Evolutionary conservation across 2,329 filamentous ascomycete species (phyloP).

Genomic region (Cladophialophora exuberans): DNA sequence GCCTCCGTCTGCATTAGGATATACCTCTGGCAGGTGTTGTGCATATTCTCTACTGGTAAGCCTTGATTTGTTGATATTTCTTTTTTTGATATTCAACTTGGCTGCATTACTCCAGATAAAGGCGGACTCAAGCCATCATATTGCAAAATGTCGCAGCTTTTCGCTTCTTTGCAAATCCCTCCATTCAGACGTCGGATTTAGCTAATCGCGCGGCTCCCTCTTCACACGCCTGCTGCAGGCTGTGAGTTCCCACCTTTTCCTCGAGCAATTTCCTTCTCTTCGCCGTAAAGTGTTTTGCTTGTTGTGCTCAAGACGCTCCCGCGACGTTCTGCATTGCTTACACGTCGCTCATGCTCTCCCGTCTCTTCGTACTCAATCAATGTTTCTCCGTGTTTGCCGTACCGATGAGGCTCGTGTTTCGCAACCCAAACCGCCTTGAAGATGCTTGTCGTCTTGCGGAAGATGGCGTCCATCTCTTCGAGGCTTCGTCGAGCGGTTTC

Average conservation of each 20-base stretch:
- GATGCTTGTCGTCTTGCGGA: constrained; percentile 57
- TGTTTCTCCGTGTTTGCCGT: constrained; percentile 61
- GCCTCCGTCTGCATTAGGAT: not conserved
- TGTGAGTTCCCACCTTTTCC: too few relatives aligned
- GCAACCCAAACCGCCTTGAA: constrained; percentile 57
- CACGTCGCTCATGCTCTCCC: constrained; percentile 44
- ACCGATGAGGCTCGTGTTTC: constrained; percentile 56
- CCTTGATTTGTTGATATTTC: not conserved
- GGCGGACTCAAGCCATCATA: too few relatives aligned
- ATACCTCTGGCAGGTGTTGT: not conserved
- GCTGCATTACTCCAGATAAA: too few relatives aligned
- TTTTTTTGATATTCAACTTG: too few relatives aligned
- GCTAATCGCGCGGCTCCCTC: too few relatives aligned
- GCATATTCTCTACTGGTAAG: not conserved
- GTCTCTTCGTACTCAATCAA: constrained; percentile 56
- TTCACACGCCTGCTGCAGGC: too few relatives aligned
- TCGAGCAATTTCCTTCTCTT: constrained; percentile 20
- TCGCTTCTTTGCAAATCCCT: too few relatives aligned
- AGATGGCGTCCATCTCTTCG: constrained; percentile 72
- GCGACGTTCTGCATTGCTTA: constrained; percentile 22
- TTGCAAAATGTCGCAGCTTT: too few relatives aligned
- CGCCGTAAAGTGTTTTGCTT: not conserved
- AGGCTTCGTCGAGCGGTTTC: constrained; percentile 63
- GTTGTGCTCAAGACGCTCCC: constrained; percentile 17
- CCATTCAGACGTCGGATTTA: too few relatives aligned